phyloP scores from a whole-genome alignment of 169 alveolate genomes.

The Cryptosporidium tyzzeri region DNA sequence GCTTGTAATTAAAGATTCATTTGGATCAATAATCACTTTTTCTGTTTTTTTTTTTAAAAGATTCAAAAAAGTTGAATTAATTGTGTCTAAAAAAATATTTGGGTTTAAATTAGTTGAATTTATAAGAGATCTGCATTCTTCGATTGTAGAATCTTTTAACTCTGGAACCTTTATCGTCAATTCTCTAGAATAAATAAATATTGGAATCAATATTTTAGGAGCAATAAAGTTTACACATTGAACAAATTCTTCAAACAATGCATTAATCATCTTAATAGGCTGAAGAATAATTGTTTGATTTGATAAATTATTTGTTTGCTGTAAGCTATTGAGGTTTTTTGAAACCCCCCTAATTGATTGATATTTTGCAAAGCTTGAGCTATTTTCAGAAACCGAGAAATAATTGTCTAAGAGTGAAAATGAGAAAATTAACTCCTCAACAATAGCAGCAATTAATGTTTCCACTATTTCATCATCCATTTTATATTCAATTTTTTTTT shows the following conservation, averaged over 20 bases:
- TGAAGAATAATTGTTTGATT: constrained; percentile 14
- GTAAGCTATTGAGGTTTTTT: neutral
- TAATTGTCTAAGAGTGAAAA: neutral
- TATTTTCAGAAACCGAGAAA: neutral
- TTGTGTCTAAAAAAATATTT: constrained; percentile 17
- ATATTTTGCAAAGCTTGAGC: neutral
- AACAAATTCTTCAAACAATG: constrained; percentile 37
- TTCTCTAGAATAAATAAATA: constrained; percentile 23
- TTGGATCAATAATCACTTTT: neutral
- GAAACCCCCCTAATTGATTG: neutral
- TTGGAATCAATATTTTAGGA: constrained; percentile 41
- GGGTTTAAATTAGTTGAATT: constrained; percentile 9
- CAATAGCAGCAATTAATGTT: constrained; percentile 32
- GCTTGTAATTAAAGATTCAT: neutral
- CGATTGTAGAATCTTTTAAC: constrained; percentile 3
- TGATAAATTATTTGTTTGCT: neutral
- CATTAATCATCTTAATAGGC: constrained; percentile 23
- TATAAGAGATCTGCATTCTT: constrained; percentile 33
- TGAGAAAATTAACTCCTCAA: constrained; percentile 32
- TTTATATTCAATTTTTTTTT: constrained; percentile 1
- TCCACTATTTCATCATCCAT: neutral
- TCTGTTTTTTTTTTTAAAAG: neutral
- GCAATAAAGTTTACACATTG: neutral
- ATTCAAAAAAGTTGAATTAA: neutral
- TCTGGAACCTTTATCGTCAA: constrained; percentile 36